Percentiles rank a stretch among this genome's conserved stretches.
Evolutionary conservation across 352 stramenopile genomes (phyloP).

Genomic region (Phytophthora multivora): DNA sequence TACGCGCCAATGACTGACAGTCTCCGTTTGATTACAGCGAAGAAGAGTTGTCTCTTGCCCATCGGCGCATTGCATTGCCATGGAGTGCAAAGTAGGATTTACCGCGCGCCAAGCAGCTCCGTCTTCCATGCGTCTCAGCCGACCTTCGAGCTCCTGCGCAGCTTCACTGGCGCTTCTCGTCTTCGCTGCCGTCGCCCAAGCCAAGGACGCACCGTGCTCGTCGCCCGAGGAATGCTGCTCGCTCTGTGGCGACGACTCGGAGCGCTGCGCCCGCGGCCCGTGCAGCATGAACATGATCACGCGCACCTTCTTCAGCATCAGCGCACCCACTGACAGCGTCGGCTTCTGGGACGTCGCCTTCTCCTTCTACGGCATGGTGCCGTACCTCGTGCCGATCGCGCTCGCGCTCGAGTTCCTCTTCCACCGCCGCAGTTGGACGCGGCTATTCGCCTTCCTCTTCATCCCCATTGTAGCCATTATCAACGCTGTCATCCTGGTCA

Average conservation of each 20-base stretch:
- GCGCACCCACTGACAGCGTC: constrained; percentile 34
- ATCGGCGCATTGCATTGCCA: background rate
- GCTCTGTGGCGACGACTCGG: constrained; percentile 48
- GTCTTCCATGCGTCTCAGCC: constrained; percentile 5
- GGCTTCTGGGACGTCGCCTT: constrained; percentile 60
- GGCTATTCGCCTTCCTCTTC: constrained; percentile 53
- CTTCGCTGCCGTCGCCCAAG: background rate
- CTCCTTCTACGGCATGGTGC: constrained; percentile 60
- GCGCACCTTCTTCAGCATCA: constrained; percentile 61
- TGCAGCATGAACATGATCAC: constrained; percentile 52
- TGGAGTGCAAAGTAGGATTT: constrained; percentile 10
- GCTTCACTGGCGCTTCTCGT: constrained; percentile 2
- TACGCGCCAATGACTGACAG: background rate
- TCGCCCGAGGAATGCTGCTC: constrained; percentile 49
- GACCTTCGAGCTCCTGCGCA: background rate
- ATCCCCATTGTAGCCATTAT: constrained; percentile 52
- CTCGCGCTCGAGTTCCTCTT: constrained; percentile 51
- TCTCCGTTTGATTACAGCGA: background rate
- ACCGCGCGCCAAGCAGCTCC: background rate
- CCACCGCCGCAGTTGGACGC: constrained; percentile 47
- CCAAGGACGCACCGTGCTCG: constrained; percentile 30
- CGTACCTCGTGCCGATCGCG: constrained; percentile 50
- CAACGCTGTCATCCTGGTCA: constrained; percentile 50
- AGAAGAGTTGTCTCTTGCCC: background rate
- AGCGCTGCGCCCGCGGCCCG: constrained; percentile 53